Evolutionary conservation across 805 yeast species (phyloP), one percentile per base, ranked within the genome.

Genomic region (Nakazawaea ishiwadae): DNA sequence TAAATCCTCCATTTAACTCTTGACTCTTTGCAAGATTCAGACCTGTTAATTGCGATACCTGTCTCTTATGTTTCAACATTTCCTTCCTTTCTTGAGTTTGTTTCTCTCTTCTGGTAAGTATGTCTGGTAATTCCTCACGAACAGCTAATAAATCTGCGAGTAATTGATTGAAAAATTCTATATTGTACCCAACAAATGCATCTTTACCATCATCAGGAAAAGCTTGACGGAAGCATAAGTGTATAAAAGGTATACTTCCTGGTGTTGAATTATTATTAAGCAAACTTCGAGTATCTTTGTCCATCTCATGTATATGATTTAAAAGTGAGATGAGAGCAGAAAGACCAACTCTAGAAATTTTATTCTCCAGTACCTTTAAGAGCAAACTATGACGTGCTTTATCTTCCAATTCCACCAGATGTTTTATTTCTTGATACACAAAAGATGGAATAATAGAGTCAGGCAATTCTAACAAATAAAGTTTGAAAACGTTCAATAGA

Each of bases 361-460:
- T 16, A n/a, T 18, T 33, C 12, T 29, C 30, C 15, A 34, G n/a
- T 4, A 33, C 11, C 3, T 12, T 20, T 14, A 39, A 10, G 24
- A 33, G 8, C 19, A 14, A 29, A 19, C 16, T 39, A 4, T 28
- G 31, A 7, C 43, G 23, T 15, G n/a, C 17, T 9, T 26, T 15
- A 1, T 12, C 29, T 8, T 27, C 23, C 14, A 21, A 19, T 5
- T 19, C 29, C 7, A 18, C 10, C 14, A 39, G 10, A 7, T 27
- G 18, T 7, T 2, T 20, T 12, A 37, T 14, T 4, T 29, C 26
- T 14, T 34, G 35, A 33, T 26, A 33, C 5, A 28, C 26, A 18
- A 28, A 29, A 16, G 11, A 20, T 12, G 43, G 43, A 18, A 39
- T 33, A 1, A 39, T 18, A 12, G 43, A 34, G 11, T 39, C 38